Evolutionary conservation across 768 basidiomycete genomes (phyloP).

Genomic region (Trichaptum fuscoviolaceum): DNA sequence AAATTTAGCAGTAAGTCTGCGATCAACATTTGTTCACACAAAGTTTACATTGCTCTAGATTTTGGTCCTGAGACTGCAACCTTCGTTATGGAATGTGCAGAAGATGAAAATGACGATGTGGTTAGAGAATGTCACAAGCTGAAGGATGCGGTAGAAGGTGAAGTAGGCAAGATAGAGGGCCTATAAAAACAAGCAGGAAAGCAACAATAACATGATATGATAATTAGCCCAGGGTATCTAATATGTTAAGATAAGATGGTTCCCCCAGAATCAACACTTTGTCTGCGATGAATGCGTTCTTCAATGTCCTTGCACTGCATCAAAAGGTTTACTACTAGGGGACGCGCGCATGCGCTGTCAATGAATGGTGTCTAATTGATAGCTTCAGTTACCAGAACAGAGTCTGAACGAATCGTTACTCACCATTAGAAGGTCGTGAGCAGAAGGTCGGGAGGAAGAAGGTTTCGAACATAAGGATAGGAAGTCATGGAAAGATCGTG

Average conservation of each 20-base stretch:
- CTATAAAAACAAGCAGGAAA: conserved; percentile 17
- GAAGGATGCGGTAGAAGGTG: conserved; percentile 65
- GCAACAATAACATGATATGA: conserved; percentile 3
- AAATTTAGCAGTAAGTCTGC: conserved; percentile 60
- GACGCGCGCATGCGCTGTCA: conserved; percentile 61
- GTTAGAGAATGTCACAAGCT: conserved; percentile 63
- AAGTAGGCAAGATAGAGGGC: conserved; percentile 53
- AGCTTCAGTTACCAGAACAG: neutral
- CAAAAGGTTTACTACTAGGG: conserved; percentile 62
- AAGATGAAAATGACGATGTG: conserved; percentile 85
- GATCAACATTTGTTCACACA: neutral
- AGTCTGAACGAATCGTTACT: conserved; percentile 15
- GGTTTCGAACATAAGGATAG: conserved; percentile 62
- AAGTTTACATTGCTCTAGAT: conserved; percentile 34
- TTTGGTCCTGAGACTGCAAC: conserved; percentile 78
- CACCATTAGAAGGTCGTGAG: conserved; percentile 56
- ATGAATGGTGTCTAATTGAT: conserved; percentile 52
- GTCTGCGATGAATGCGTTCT: conserved; percentile 25
- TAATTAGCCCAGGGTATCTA: conserved; percentile 1
- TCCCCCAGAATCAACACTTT: conserved; percentile 9
- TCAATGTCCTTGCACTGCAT: conserved; percentile 66
- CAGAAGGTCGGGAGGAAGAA: conserved; percentile 46
- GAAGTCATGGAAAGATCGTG: conserved; percentile 70
- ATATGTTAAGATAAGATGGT: conserved; percentile 2
- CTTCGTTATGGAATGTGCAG: conserved; percentile 82